Evolutionary conservation across 2,329 filamentous ascomycete genomes (phyloP), one percentile per base, ranked within the genome.

Genomic region (Cladophialophora carrionii): DNA sequence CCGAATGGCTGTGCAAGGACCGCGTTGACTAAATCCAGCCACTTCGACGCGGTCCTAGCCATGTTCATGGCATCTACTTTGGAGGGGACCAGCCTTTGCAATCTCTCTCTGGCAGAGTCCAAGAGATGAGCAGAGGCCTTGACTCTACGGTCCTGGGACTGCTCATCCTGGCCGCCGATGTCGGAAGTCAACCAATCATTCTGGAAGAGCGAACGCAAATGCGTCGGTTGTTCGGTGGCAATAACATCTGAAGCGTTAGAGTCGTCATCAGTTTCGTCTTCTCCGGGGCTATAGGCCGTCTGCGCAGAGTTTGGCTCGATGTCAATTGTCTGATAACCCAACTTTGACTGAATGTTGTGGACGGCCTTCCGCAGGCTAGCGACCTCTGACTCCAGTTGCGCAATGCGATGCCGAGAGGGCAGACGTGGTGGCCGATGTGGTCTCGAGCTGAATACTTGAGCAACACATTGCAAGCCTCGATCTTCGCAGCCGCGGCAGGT

Each of bases 401-500:
- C 37, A 20, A 67, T 60, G 24, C 67, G 64, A 48, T 66, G 53
- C 37, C 60, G 56, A 20, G 67, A 68, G 24, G 52, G 65, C 7
- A 62, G 14, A 32, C 57, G 32, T 12, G 49, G 37, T 48, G 24
- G 37, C 32, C 31, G 51, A 46, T 55, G 29, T 12, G 61, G 41
- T 32, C 49, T 34, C n/a, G 57, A 51, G 62, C 37, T 64, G 56
- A 32, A 56, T 1, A 61, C 34, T 37, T 68, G 67, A 4, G 61
- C 57, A 20, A 67, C 54, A 56, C 67, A 68, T 54, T 29, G 29
- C n/a, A 34, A 26, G n/a, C 48, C 54, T 24, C 64, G 59, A 34
- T 68, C 67, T 52, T 66, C 67, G 43, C 67, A 68, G 20, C 59
- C 64, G 51, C 64, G 67, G 49, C 67, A 68, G 9, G 61, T 54